Evolutionary conservation across 208 protist species (phyloP), one percentile per base, ranked within the genome.

Genomic region (Zelonia costaricensis): DNA sequence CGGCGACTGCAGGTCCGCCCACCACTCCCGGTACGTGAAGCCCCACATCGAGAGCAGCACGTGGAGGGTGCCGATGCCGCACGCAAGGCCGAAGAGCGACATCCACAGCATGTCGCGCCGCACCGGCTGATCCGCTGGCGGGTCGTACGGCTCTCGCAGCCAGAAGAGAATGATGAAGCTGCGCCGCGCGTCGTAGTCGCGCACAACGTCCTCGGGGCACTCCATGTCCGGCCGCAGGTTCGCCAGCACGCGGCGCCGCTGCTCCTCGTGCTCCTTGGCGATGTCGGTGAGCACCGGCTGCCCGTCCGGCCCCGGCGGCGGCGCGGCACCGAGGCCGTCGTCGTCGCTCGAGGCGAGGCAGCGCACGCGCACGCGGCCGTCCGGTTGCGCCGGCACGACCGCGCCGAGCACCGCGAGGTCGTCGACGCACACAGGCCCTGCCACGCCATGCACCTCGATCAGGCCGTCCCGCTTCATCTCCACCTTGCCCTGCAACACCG

Each of bases 151-250:
- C 51, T 74, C 38, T 18, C 64, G 61, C 63, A 72, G 66, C 69
- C 55, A 83, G 44, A 68, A 77, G 9, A 66, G 25, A 23, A 46
- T 61, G 45, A 66, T 73, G 15, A 83, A 59, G 7, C 67, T 62
- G 6, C 64, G 65, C 42, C 55, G 63, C 52, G 60, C 33, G 35
- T 78, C 68, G 27, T 76, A 71, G 38, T 80, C 71, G 31, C 66
- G 56, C 44, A 88, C 43, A 46, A 81, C 66, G 20, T 76, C 68
- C 10, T 54, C 62, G 5, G 77, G 69, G 43, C 82, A 88, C 36
- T 67, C 20, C 46, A 84, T 79, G 53, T 73, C 62, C 16, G 57
- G 59, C 7, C 63, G 72, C 8, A 88, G 59, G n/a, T 73, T 65
- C 52, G 56, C 66, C 52, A 73, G 36, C 55, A 58, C 65, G 5